phyloP scores from a whole-genome alignment of 805 yeast genomes.

The Teunomyces pallodes region DNA sequence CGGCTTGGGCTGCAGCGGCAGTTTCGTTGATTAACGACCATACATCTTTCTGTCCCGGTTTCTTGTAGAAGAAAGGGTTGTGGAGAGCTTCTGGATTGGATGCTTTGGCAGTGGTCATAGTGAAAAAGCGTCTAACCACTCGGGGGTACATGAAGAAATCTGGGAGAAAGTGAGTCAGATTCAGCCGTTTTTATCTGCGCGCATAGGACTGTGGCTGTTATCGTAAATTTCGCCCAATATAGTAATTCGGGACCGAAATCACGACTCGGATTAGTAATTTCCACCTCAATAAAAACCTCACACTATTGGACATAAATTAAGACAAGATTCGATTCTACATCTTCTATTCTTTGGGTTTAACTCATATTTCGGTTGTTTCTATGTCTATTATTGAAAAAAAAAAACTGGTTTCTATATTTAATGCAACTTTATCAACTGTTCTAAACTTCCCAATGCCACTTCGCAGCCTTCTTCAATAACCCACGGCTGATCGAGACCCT shows the following conservation, averaged over 20 bases:
- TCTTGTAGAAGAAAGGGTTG: constrained; percentile 60
- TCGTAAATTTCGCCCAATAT: not conserved
- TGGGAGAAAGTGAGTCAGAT: not conserved
- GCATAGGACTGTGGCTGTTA: not conserved
- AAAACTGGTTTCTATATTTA: not conserved
- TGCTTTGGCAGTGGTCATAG: constrained; percentile 5
- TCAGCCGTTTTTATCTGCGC: not conserved
- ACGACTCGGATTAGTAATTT: not conserved
- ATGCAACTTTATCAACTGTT: not conserved
- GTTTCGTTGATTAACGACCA: constrained; percentile 96
- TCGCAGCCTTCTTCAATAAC: constrained; percentile 5
- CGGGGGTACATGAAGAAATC: not conserved
- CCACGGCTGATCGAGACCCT: constrained; percentile 7
- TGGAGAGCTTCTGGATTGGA: constrained; percentile 32
- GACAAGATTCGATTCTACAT: no score
- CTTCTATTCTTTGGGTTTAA: no score
- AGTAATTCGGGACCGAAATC: not conserved
- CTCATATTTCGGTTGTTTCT: not conserved
- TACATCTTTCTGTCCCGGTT: constrained; percentile 77
- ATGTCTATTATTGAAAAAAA: not conserved
- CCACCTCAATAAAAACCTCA: not conserved
- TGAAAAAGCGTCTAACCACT: constrained; percentile 1
- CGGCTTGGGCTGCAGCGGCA: constrained; percentile 76
- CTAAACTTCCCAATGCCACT: not conserved
- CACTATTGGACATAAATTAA: no score